Conservation (phyloP, 768 basidiomycete genomes). For the Mrakia gelida region DNA sequence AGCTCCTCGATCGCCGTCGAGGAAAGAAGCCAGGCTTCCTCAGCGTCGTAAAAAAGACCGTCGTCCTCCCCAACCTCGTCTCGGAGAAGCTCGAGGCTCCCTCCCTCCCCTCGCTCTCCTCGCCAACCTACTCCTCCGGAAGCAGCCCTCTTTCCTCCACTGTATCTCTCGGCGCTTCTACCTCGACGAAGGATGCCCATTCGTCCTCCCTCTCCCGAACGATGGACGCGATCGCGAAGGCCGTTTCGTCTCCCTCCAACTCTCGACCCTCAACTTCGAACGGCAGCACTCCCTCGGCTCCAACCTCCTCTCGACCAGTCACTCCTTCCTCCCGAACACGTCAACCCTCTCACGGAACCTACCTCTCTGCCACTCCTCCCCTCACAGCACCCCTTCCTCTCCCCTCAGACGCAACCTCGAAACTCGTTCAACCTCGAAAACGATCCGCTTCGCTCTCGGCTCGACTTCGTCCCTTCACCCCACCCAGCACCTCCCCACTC, state of each 20-base stretch:
- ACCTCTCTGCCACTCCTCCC: no score
- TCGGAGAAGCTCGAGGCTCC: constrained; percentile 56
- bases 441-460: neutral
- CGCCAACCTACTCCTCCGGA: neutral
- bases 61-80: constrained; percentile 57
- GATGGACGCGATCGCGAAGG: neutral
- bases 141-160: neutral
- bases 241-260: neutral
- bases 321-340: no score
- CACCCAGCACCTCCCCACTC: neutral
- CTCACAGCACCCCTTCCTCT: neutral
- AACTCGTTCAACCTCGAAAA: neutral
- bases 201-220: neutral
- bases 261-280: no score
- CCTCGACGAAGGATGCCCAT: no score
- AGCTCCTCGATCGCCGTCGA: constrained; percentile 58
- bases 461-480: constrained; percentile 10
- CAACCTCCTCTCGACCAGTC: no score
- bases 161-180: neutral
- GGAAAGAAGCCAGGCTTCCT: constrained; percentile 65
- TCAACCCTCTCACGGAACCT: no score
- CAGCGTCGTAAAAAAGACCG: constrained; percentile 66
- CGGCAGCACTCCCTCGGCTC: neutral
- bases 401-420: neutral
- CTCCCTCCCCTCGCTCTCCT: neutral